phyloP scores from a whole-genome alignment of 164 flowering plant genomes.

The Dillenia turbinata region DNA sequence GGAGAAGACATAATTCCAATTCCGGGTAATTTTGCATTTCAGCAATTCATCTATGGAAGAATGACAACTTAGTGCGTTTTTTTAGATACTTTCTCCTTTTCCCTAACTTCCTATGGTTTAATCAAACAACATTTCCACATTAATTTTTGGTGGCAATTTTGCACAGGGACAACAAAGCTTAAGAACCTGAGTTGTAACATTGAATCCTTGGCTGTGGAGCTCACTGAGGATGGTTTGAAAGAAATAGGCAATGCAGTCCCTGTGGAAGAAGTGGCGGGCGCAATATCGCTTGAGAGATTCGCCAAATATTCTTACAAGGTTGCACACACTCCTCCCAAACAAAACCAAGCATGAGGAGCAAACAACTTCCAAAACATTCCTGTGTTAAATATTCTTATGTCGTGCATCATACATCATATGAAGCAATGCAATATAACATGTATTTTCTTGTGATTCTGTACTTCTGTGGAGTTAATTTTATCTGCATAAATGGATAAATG shows the following conservation, averaged over 20 bases:
- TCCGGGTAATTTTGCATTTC: slow-evolving; percentile 28
- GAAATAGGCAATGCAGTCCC: slow-evolving; percentile 21
- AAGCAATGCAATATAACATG: too few relatives aligned
- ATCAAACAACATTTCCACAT: background rate
- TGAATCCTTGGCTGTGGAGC: slow-evolving; percentile 18
- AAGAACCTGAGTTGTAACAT: slow-evolving; percentile 22
- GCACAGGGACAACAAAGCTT: slow-evolving; percentile 26
- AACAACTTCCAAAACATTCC: too few relatives aligned
- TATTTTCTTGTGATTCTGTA: too few relatives aligned
- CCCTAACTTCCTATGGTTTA: background rate
- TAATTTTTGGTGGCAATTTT: background rate
- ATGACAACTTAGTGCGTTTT: too few relatives aligned
- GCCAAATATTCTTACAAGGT: slow-evolving; percentile 8
- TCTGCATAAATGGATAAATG: too few relatives aligned
- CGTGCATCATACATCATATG: too few relatives aligned
- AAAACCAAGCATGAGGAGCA: background rate
- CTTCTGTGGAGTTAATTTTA: too few relatives aligned
- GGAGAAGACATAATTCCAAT: slow-evolving; percentile 47
- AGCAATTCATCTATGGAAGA: background rate
- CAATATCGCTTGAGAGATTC: background rate
- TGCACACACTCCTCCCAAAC: slow-evolving; percentile 26
- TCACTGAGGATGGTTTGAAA: slow-evolving; percentile 20
- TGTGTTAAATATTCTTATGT: too few relatives aligned
- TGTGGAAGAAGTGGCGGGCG: slow-evolving; percentile 19
- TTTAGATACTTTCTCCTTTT: background rate